Percentiles rank a stretch among this genome's conserved stretches.
Evolutionary conservation across 495 filamentous ascomycete species (phyloP).

Genomic region (Aspergillus panamensis): DNA sequence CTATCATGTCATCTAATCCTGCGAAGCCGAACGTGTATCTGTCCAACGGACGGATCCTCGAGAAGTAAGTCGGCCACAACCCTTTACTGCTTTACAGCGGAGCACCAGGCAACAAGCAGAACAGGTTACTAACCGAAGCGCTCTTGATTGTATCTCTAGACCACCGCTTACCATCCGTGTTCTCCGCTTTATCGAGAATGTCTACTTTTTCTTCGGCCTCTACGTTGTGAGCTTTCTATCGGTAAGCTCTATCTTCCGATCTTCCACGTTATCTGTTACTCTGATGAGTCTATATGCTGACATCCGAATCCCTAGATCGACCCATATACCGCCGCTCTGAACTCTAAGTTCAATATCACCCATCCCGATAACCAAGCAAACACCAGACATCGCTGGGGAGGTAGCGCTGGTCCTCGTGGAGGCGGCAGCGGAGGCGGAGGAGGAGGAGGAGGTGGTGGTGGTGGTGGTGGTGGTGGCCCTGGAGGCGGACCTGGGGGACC

Average conservation of each 20-base stretch:
- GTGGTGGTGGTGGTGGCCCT: slow-evolving; percentile 21
- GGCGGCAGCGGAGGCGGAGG: slow-evolving; percentile 27
- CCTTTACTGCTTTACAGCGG: neutral
- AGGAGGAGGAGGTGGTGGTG: too few relatives aligned
- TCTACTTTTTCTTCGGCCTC: slow-evolving; percentile 44
- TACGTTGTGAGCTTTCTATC: slow-evolving; percentile 44
- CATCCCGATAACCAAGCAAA: slow-evolving; percentile 20
- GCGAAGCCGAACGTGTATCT: slow-evolving; percentile 33
- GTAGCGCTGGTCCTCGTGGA: slow-evolving; percentile 10
- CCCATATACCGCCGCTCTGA: slow-evolving; percentile 60
- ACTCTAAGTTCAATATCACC: slow-evolving; percentile 58
- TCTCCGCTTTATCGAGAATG: slow-evolving; percentile 40
- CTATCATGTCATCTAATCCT: slow-evolving; percentile 29
- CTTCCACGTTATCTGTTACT: neutral
- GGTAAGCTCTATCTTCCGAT: slow-evolving; percentile 25
- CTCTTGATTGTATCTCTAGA: slow-evolving; percentile 23
- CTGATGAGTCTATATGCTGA: slow-evolving; percentile 16
- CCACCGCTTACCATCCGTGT: slow-evolving; percentile 45
- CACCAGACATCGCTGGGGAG: slow-evolving; percentile 24
- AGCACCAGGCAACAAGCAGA: neutral
- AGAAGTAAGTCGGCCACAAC: slow-evolving; percentile 23
- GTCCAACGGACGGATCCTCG: slow-evolving; percentile 38
- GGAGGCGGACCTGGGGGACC: slow-evolving; percentile 24
- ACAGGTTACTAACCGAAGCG: slow-evolving; percentile 29
- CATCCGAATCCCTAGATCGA: slow-evolving; percentile 50